Conservation (phyloP, 169 alveolate genomes). For the Cryptosporidium canis region DNA sequence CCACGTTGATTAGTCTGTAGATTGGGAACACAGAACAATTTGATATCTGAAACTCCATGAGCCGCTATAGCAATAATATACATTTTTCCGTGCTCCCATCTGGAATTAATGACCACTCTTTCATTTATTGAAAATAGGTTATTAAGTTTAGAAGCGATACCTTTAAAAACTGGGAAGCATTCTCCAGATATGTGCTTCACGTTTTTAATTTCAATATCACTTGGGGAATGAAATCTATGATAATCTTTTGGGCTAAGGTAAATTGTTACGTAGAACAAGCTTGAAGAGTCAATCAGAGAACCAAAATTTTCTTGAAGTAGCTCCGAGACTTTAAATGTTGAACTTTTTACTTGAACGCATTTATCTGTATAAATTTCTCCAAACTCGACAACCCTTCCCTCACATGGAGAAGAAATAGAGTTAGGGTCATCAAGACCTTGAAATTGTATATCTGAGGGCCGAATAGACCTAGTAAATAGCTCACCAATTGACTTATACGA, state of each 20-base stretch:
- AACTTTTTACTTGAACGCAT: slow-evolving; percentile 80
- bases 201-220: slow-evolving; percentile 76
- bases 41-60: slow-evolving; percentile 87
- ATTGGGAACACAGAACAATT: slow-evolving; percentile 78
- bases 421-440: neutral
- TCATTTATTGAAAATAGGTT: slow-evolving; percentile 87
- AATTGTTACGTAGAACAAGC: slow-evolving; percentile 76
- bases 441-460: slow-evolving; percentile 3
- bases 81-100: slow-evolving; percentile 86
- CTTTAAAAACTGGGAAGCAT: slow-evolving; percentile 78
- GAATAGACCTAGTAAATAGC: slow-evolving; percentile 42
- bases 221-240: slow-evolving; percentile 91
- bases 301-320: slow-evolving; percentile 67
- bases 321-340: slow-evolving; percentile 68
- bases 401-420: slow-evolving; percentile 81
- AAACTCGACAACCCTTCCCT: slow-evolving; percentile 79
- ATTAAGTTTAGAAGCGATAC: slow-evolving; percentile 76
- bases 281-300: slow-evolving; percentile 51
- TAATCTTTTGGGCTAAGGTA: slow-evolving; percentile 91
- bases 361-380: slow-evolving; percentile 77
- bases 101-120: slow-evolving; percentile 86
- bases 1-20: slow-evolving; percentile 78
- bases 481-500: slow-evolving; percentile 55
- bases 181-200: slow-evolving; percentile 89
- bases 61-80: slow-evolving; percentile 89